Evolutionary conservation across 164 flowering plant genomes (phyloP), one percentile per base, ranked within the genome.

Genomic region (Aristolochia fimbriata): DNA sequence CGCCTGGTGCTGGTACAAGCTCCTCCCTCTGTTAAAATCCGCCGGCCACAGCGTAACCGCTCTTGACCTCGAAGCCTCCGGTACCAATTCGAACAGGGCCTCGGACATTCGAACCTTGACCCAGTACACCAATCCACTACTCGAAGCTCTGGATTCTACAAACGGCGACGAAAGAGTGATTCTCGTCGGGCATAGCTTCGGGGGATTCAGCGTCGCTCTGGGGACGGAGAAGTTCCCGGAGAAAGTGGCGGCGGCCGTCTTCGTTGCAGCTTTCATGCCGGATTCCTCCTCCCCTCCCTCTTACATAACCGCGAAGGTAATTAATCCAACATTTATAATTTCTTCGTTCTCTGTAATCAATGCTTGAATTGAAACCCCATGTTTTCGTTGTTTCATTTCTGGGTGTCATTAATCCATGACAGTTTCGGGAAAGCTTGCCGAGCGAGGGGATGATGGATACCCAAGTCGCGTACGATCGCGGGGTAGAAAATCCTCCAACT

Each of bases 1-100:
- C 22, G 86, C 81, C 0, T 85, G 91, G 91, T 47, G 68, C 23
- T 85, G 88, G 86, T 72, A 78, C 74, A 83, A 81, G 67, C 31
- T 81, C 6, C 68, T 61, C 17, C 69, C 82, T 0, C 51, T 46
- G 65, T 80, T 85, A 0, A 68, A 71, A 68, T 13, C 62, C 0
- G 70, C 70, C 0, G 80, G 81, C 6, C 79, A 81, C 62, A 55
- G 51, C 2, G 84, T 77, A 22, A 82, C 79, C 15, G 72, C 68
- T 10, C 22, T 79, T 15, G 83, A 83, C 61, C 71, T 82, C 1
- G 71, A 68, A 0, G 83, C 72, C 24, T 73, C 76, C 0, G 91
- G 86, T 3, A 53, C 63, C 47, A 15, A 75, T 66, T 12, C 6
- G 47, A 67, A 33, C 43, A 33, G 20, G 14, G 51, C 62, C 24